Evolutionary conservation across 306 rosid genomes (phyloP), one percentile per base, ranked within the genome.

Genomic region (Begonia peltatifolia): DNA sequence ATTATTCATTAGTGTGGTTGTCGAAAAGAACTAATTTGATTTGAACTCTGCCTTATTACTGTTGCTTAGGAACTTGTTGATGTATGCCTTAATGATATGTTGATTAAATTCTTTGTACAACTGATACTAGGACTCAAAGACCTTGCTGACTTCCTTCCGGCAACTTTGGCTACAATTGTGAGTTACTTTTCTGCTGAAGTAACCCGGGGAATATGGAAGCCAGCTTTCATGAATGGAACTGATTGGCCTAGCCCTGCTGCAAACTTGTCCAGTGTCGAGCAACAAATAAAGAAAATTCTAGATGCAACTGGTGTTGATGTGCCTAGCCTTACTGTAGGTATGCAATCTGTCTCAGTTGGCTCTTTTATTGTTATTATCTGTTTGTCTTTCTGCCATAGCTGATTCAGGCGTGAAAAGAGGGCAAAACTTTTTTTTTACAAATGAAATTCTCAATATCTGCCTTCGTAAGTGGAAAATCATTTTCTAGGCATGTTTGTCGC

Each of bases 231-330:
- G 97, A 85, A 90, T 54, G 97, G 95, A 76, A 80, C 70, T 55
- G 97, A 85, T 74, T 90, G 97, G 97, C 97, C 95, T 44, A 90
- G 92, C 79, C 95, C 97, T 56, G 90, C 97, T 15, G 87, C 84
- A 61, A 90, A 83, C 65, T 79, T 90, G 67, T 75, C 85, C 54
- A 58, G 14, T 25, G 80, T 83, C 67, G 94, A 90, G 70, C 86
- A 84, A 68, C 92, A 83, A 66, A 80, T 90, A 50, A 85, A 83
- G 65, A 76, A 85, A 66, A 83, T 83, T 44, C 68, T 90, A 30
- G 97, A 87, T 25, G 82, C 82, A 48, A 88, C 96, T 3, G 95
- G 95, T 55, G 94, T 90, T 65, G 80, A 90, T 72, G 95, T 83
- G 44, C 95, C 97, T 54, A 85, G 94, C 81, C 95, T 85, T 62